phyloP scores from a whole-genome alignment of 1,284 basidiomycete genomes.

The Heterobasidion annosum region DNA sequence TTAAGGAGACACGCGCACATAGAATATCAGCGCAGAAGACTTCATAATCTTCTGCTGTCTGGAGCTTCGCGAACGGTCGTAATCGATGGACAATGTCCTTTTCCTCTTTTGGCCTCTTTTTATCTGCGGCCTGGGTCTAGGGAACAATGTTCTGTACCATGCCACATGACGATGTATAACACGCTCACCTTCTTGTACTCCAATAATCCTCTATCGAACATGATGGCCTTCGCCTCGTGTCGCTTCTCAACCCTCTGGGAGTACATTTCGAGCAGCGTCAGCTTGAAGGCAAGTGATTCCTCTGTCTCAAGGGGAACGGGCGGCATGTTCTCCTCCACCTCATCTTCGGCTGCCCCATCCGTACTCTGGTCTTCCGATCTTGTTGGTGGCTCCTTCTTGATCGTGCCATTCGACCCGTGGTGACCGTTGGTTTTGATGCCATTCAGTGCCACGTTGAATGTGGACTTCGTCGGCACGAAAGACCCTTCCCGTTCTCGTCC shows the following conservation, averaged over 20 bases:
- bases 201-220: slow-evolving; percentile 87
- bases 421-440: slow-evolving; percentile 30
- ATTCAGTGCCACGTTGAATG: slow-evolving; percentile 39
- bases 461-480: slow-evolving; percentile 1
- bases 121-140: slow-evolving; percentile 85
- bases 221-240: slow-evolving; percentile 80
- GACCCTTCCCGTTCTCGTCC: neutral
- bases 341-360: slow-evolving; percentile 21
- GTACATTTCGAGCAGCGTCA: slow-evolving; percentile 89
- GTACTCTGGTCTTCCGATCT: slow-evolving; percentile 40
- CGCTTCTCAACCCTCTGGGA: slow-evolving; percentile 87
- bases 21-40: slow-evolving; percentile 83
- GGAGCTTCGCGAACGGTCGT: slow-evolving; percentile 88
- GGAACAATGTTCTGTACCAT: neutral
- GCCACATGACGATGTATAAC: neutral
- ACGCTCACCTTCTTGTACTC: slow-evolving; percentile 84
- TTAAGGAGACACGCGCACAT: slow-evolving; percentile 43
- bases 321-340: slow-evolving; percentile 46
- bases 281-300: slow-evolving; percentile 87
- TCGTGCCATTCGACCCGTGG: slow-evolving; percentile 10
- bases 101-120: slow-evolving; percentile 88
- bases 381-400: slow-evolving; percentile 21
- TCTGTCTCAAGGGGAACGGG: slow-evolving; percentile 77
- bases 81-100: slow-evolving; percentile 85
- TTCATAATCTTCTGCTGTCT: slow-evolving; percentile 91